Evolutionary conservation across 768 basidiomycete genomes (phyloP).

Genomic region (Mrakia hoshinonis): DNA sequence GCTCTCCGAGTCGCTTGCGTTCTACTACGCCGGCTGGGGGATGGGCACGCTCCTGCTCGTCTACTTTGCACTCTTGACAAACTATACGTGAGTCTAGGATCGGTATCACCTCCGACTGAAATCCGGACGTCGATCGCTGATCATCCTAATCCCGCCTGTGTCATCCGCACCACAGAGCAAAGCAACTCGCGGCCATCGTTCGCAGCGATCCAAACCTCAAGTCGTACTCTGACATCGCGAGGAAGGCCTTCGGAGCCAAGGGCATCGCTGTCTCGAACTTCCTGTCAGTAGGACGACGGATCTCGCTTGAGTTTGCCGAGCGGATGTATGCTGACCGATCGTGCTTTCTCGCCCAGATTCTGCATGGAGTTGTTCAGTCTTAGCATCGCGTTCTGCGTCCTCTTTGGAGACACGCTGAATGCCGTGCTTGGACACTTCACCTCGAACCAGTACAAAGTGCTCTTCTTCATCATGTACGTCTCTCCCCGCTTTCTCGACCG

Average conservation of each 20-base stretch:
- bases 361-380: constrained; percentile 66
- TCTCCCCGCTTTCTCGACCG: constrained; percentile 63
- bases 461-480: constrained; percentile 61
- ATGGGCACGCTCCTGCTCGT: constrained; percentile 64
- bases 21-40: constrained; percentile 84
- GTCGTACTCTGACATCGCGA: constrained; percentile 83
- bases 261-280: constrained; percentile 47
- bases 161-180: constrained; percentile 74
- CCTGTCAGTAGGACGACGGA: constrained; percentile 33
- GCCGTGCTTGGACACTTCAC: constrained; percentile 61
- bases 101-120: background rate
- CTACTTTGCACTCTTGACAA: constrained; percentile 68
- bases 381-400: constrained; percentile 23
- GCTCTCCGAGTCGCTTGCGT: constrained; percentile 80
- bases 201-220: constrained; percentile 59
- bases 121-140: background rate
- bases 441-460: constrained; percentile 62
- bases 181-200: constrained; percentile 71
- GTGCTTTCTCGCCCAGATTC: constrained; percentile 49
- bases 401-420: constrained; percentile 79
- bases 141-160: too few species aligned
- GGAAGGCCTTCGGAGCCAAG: constrained; percentile 73
- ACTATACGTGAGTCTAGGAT: constrained; percentile 67
- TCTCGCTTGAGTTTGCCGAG: too few species aligned
- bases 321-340: background rate